A percentile compares a stretch with the other conserved stretches of the same genome.
phyloP scores from a whole-genome alignment of 2,329 filamentous ascomycete species.

The Ceratocystis huliohia region DNA sequence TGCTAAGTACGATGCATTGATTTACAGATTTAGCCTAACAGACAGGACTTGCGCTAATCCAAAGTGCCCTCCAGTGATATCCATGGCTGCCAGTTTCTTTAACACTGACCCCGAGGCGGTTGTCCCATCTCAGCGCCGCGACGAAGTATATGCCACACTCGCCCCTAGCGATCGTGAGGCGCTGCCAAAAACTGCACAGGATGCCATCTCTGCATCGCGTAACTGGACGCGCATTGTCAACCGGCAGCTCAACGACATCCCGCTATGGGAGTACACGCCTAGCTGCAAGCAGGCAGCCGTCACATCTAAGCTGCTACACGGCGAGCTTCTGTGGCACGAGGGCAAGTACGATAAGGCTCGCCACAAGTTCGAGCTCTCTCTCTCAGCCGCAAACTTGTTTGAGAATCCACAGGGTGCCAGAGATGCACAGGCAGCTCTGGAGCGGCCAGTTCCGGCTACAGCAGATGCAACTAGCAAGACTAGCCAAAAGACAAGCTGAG shows the following conservation, averaged over 20 bases:
- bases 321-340: conserved; percentile 17
- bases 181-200: conserved; percentile 13
- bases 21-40: background rate
- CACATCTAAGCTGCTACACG: conserved; percentile 14
- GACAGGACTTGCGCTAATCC: background rate
- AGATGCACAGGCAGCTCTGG: conserved; percentile 10
- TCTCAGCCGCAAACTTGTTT: conserved; percentile 14
- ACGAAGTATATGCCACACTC: conserved; percentile 14
- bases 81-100: conserved; percentile 18
- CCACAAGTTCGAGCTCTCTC: conserved; percentile 9
- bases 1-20: conserved; percentile 47
- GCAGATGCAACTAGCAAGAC: background rate
- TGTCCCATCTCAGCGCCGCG: conserved; percentile 1
- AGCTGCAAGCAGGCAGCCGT: conserved; percentile 17
- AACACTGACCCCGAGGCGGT: conserved; percentile 12
- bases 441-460: conserved; percentile 1
- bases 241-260: conserved; percentile 13
- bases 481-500: background rate
- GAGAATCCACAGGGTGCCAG: conserved; percentile 10
- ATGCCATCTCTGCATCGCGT: conserved; percentile 11
- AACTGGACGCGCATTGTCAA: conserved; percentile 19
- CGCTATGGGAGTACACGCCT: conserved; percentile 6
- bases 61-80: conserved; percentile 12
- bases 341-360: conserved; percentile 19
- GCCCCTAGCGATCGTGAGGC: conserved; percentile 15